A percentile compares a stretch with the other conserved stretches of the same genome.
Conservation (phyloP, 331 rosid genomes). For the Acacia concinna region DNA sequence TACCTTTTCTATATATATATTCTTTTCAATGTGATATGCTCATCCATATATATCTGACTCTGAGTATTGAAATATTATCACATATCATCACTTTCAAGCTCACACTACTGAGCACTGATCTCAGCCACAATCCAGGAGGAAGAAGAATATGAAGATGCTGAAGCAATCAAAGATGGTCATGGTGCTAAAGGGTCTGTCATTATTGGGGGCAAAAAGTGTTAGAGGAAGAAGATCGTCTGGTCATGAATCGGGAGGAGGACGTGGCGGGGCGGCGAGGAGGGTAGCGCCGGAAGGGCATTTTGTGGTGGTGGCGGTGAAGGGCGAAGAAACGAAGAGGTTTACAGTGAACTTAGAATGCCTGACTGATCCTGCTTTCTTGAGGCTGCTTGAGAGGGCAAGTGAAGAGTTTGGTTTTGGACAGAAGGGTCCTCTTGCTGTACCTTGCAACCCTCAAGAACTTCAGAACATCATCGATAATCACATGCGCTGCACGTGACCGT, state of each 20-base stretch:
- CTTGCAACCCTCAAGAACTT: slow-evolving; percentile 62
- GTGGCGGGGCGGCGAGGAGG: not conserved
- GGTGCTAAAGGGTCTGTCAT: slow-evolving; percentile 48
- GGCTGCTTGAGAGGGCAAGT: slow-evolving; percentile 51
- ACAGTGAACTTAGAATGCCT: slow-evolving; percentile 54
- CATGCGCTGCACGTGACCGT: not conserved
- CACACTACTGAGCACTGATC: not conserved
- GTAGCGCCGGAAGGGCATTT: slow-evolving; percentile 61
- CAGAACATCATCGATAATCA: slow-evolving; percentile 47
- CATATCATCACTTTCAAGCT: not conserved
- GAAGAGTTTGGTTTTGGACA: slow-evolving; percentile 73
- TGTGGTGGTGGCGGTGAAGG: slow-evolving; percentile 61
- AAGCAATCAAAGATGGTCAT: slow-evolving; percentile 40
- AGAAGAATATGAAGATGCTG: slow-evolving; percentile 33
- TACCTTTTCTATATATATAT: slow-evolving; percentile 3
- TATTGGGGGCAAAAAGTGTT: slow-evolving; percentile 14
- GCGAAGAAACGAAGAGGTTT: slow-evolving; percentile 61
- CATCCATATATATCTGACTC: not conserved
- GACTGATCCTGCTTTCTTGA: slow-evolving; percentile 55
- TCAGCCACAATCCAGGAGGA: not conserved
- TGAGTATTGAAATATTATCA: not conserved
- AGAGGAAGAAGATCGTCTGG: slow-evolving; percentile 23
- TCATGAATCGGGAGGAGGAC: slow-evolving; percentile 19
- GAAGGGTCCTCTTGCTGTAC: slow-evolving; percentile 67
- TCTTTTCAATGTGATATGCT: not conserved